Base-by-base conservation (phyloP, 768 basidiomycete species). In the Podaxis carcinomalis region DNA sequence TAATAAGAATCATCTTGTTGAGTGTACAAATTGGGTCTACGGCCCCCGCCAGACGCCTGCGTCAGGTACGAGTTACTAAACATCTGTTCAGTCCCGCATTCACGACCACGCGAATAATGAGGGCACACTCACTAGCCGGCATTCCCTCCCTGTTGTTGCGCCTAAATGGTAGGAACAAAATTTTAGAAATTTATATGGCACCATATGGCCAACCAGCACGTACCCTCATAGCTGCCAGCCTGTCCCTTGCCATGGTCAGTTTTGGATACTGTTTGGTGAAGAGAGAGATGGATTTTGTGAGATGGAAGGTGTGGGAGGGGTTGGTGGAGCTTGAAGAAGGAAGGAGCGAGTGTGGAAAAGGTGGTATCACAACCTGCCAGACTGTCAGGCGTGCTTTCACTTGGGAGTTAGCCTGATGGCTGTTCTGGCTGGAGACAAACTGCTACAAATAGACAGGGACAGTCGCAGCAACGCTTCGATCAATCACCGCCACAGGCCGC, bases 181-280 rank as follows among this genome's bases (percentile, higher is more conserved):
- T 62, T 47, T 63, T 63, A 42, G 40, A 42, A 50, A 57, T 39
- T 51, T n/a, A 51, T 46, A 65, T 37, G 55, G 53, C 52, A 27
- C 39, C 53, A 52, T 62, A 23, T 59, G 52, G 36, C 36, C 35
- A 40, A n/a, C 63, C 64, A 58, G 53, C 28, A 67, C 85, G 61
- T 62, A 91, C 90, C 77, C 91, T 85, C 86, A 90, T 85, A 64
- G 89, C 90, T 68, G 91, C 93, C 65, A 95, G 83, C 81, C 93
- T 86, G 78, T 95, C 93, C 84, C 93, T 86, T 65, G 93, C 91
- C 87, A 92, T 89, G 54, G 27, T 51, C 13, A 49, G 19, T 42
- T 42, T 36, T 14, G 36, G 27, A 51, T n/a, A 23, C 56, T 28
- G 10, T 32, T 46, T 28, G 36, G 25, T 44, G 21, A 35, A 25